These are phyloP conservation scores for Penicillium sp. DNA, from an alignment of 2,329 filamentous ascomycete genomes.

Conservation along the genomic window DNA sequence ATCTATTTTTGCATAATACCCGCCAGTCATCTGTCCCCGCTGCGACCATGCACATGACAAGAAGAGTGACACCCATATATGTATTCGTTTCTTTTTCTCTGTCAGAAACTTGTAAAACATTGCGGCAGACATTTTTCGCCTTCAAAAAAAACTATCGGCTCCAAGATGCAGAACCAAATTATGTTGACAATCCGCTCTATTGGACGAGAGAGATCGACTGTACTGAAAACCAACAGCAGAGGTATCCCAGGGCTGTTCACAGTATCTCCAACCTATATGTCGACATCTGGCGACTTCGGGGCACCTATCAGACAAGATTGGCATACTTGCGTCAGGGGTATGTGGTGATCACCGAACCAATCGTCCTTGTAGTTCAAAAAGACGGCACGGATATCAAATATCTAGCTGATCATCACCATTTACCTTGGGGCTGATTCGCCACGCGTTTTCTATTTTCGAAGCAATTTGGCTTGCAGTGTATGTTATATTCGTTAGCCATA, in stretches of 20 bases:
- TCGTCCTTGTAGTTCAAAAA: not conserved
- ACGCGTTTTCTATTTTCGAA: not conserved
- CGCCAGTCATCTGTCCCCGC: not conserved
- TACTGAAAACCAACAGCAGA: not conserved
- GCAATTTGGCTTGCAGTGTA: not conserved
- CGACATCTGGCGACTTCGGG: not conserved
- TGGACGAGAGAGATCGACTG: not conserved
- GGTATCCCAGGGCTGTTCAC: not conserved
- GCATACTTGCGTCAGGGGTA: not conserved
- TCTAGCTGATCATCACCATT: not conserved
- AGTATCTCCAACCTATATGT: not conserved
- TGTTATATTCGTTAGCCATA: constrained; percentile 13
- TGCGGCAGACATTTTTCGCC: not conserved
- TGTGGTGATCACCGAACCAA: not conserved
- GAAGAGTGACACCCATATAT: constrained; percentile 4
- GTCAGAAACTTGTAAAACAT: not conserved
- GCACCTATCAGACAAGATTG: not conserved
- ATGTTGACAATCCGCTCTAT: not conserved
- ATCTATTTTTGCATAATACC: not conserved
- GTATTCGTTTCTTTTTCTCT: constrained; percentile 1
- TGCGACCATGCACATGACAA: constrained; percentile 1
- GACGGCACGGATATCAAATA: not conserved
- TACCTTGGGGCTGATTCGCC: not conserved
- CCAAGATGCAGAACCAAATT: not conserved
- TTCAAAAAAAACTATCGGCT: not conserved